Conservation (phyloP, 2,329 filamentous ascomycete genomes). For the Pleomassaria siparia region DNA sequence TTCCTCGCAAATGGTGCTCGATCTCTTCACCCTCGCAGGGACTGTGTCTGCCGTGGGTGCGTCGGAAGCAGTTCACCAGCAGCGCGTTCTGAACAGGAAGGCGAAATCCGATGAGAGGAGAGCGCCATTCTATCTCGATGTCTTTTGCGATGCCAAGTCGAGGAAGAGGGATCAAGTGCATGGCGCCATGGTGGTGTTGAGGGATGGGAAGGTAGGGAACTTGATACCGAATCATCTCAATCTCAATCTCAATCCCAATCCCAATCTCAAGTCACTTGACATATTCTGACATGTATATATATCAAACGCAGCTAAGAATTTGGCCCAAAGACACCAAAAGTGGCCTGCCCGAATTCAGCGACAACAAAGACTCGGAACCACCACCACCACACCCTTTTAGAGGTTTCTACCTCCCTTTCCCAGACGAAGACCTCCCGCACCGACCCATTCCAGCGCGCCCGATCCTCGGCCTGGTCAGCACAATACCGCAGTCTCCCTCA, state of each 20-base stretch:
- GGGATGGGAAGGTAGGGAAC: constrained; percentile 50
- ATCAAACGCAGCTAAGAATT: constrained; percentile 36
- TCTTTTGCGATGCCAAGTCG: constrained; percentile 45
- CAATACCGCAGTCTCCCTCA: constrained; percentile 43
- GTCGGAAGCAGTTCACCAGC: constrained; percentile 53
- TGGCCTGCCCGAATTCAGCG: constrained; percentile 25
- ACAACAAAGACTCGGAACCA: no score
- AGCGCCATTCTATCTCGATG: constrained; percentile 54
- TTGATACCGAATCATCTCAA: no score
- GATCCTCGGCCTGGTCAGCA: constrained; percentile 53
- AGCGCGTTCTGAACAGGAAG: constrained; percentile 51
- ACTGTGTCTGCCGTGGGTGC: constrained; percentile 53
- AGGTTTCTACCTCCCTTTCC: constrained; percentile 54
- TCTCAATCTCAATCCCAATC: background rate
- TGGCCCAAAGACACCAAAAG: constrained; percentile 41
- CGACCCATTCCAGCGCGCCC: constrained; percentile 38
- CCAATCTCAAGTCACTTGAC: background rate
- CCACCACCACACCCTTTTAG: constrained; percentile 50
- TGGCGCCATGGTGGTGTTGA: constrained; percentile 47
- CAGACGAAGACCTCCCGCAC: constrained; percentile 45
- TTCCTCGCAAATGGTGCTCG: constrained; percentile 23
- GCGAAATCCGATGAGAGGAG: constrained; percentile 51
- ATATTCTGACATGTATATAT: constrained; percentile 5
- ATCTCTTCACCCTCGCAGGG: constrained; percentile 41
- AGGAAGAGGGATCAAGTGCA: constrained; percentile 45